These are phyloP conservation scores for Lachnellula arida DNA, from an alignment of 2,329 filamentous ascomycete genomes.

Conservation along the genomic window DNA sequence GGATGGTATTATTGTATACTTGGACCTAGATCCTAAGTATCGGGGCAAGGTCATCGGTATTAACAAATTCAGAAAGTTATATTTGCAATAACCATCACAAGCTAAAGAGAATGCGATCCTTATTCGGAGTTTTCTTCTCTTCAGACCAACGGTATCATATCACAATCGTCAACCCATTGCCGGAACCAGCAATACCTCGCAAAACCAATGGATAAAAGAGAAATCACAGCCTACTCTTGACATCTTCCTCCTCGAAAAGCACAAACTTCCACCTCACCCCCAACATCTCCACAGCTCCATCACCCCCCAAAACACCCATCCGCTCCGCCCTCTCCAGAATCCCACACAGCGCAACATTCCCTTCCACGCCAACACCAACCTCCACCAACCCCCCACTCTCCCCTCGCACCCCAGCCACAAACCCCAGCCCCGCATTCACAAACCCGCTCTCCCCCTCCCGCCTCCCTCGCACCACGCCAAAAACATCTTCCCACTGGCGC, in stretches of 20 bases:
- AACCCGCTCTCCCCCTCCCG: slow-evolving; percentile 25
- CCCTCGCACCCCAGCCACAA: slow-evolving; percentile 31
- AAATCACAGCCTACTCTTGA: neutral
- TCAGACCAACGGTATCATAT: no score
- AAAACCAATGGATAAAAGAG: no score
- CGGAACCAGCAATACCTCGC: no score
- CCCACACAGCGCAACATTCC: slow-evolving; percentile 2
- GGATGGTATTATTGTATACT: no score
- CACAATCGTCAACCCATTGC: no score
- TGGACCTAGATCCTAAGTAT: no score
- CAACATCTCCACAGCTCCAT: slow-evolving; percentile 6
- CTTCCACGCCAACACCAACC: slow-evolving; percentile 36
- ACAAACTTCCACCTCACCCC: slow-evolving; percentile 5
- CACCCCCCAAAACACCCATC: slow-evolving; percentile 2
- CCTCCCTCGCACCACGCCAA: slow-evolving; percentile 27
- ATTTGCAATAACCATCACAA: no score
- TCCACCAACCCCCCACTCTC: slow-evolving; percentile 35
- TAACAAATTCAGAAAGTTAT: no score
- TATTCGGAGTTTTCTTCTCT: no score
- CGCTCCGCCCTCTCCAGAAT: slow-evolving; percentile 8
- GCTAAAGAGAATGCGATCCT: no score
- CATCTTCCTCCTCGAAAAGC: neutral
- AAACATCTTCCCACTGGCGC: slow-evolving; percentile 38
- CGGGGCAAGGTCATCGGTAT: no score
- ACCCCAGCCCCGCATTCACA: slow-evolving; percentile 34